These are phyloP conservation scores for Rhizopogon rudus DNA, from an alignment of 768 basidiomycete genomes.

Conservation along the genomic window DNA sequence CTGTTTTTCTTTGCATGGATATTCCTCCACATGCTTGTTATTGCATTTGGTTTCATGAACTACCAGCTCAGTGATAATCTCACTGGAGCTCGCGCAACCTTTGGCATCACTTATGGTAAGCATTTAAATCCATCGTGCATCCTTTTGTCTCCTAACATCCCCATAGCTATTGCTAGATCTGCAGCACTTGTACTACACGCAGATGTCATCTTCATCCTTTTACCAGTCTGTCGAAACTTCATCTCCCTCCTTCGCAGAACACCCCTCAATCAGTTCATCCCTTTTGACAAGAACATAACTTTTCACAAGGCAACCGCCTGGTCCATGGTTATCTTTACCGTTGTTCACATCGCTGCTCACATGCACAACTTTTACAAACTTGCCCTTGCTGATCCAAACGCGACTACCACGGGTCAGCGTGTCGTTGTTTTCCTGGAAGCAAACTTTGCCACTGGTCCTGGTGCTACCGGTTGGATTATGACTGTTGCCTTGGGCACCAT, in stretches of 20 bases:
- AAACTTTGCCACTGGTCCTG: constrained; percentile 83
- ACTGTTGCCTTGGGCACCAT: constrained; percentile 65
- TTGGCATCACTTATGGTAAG: constrained; percentile 78
- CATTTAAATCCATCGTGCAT: constrained; percentile 2
- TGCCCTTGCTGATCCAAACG: constrained; percentile 49
- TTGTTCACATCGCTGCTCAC: constrained; percentile 78
- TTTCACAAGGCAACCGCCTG: constrained; percentile 91
- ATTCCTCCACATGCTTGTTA: constrained; percentile 74
- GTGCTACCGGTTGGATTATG: constrained; percentile 88
- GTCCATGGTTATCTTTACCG: constrained; percentile 76
- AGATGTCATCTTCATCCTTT: constrained; percentile 89
- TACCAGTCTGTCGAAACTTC: constrained; percentile 95
- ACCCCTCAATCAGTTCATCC: constrained; percentile 79
- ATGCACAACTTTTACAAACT: constrained; percentile 80
- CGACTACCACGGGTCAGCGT: constrained; percentile 48
- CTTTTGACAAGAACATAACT: constrained; percentile 90
- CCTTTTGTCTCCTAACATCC: neutral
- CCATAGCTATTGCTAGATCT: constrained; percentile 74
- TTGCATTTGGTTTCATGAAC: constrained; percentile 70
- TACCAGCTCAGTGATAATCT: constrained; percentile 81
- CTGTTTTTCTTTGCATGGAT: constrained; percentile 81
- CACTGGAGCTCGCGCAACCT: constrained; percentile 54
- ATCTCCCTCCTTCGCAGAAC: constrained; percentile 85
- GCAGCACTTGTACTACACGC: constrained; percentile 90
- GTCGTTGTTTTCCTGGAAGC: constrained; percentile 67